Base-by-base conservation (phyloP, 148 eudicot species). In the Rhododendron henanense region DNA sequence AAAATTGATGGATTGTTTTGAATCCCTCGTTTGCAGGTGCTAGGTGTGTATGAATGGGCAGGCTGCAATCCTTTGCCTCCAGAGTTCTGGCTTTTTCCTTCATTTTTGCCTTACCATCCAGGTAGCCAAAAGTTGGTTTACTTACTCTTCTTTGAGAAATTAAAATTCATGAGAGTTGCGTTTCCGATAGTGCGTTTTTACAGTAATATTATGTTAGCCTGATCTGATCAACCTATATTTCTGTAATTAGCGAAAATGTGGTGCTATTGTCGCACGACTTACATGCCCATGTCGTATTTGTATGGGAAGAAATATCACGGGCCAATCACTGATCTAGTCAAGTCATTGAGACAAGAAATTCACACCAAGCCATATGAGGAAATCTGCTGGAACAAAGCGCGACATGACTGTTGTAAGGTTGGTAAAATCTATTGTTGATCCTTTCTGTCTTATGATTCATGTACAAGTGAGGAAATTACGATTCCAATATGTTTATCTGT, bases 281-380 rank as follows among this genome's bases (percentile, higher is more conserved):
- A 89, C 83, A 85, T 89, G 91, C 91, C 91, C 2, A 89, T 89
- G 91, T 89, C 91, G 1, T 89, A 89, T 53, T 80, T 89, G 82
- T 89, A 89, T 47, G 89, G 88, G 80, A 87, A 76, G 44, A 87
- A 85, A 87, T 87, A 61, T 21, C 87, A 85, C 7, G 91, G 91
- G 7, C 91, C 88, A 0, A 85, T 89, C 85, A 89, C 89, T 2
- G 87, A 88, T 59, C 89, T 90, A n/a, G 89, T 90, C 6, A 69
- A 78, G 65, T 53, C 83, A 71, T 13, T 90, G 78, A 82, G 91
- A 44, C 39, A 86, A 82, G 91, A 90, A 87, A 86, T 90, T 41
- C 83, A 90, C 76, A 81, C 85, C 25, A 86, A 86, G 35, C 86
- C 88, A 13, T 90, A 90, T 21, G 82, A 86, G 5, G 84, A 90